phyloP scores from a whole-genome alignment of 2,329 filamentous ascomycete genomes.

The Cytospora paraplurivora region DNA sequence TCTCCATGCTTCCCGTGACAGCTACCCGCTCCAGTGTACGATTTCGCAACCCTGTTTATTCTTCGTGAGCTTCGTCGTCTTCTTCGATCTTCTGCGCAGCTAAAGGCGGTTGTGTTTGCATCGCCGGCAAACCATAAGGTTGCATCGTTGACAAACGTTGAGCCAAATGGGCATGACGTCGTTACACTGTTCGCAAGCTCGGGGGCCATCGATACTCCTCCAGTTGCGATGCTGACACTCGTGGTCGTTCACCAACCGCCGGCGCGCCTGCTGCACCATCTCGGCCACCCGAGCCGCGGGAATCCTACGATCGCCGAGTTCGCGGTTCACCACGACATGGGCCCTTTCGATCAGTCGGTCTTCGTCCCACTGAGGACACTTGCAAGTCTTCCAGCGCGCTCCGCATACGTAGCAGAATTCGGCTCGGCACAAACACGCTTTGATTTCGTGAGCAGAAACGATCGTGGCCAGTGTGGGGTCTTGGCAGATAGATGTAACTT shows the following conservation, averaged over 20 bases:
- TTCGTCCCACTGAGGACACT: slow-evolving; percentile 2
- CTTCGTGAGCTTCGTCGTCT: neutral
- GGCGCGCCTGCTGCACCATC: neutral
- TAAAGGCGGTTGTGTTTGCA: slow-evolving; percentile 5
- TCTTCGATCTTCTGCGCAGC: neutral
- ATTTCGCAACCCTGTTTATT: neutral
- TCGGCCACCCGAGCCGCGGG: neutral
- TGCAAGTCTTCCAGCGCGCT: slow-evolving; percentile 42
- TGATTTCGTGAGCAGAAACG: neutral
- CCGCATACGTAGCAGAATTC: slow-evolving; percentile 55
- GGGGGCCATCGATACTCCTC: neutral
- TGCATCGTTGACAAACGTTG: slow-evolving; percentile 2
- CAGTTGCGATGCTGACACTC: slow-evolving; percentile 6
- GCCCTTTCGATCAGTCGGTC: neutral
- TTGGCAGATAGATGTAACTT: neutral
- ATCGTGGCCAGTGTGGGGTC: neutral
- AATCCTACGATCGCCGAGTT: too few species aligned
- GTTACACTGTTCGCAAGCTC: neutral
- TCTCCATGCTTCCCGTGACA: too few species aligned
- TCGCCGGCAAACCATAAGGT: slow-evolving; percentile 1
- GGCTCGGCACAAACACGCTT: slow-evolving; percentile 48
- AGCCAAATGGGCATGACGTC: neutral
- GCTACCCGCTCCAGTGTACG: neutral
- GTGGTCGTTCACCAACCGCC: neutral
- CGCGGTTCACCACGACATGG: neutral